A percentile compares a stretch with the other conserved stretches of the same genome.
Conservation (phyloP, 306 rosid species). For the Fragaria vesca region DNA sequence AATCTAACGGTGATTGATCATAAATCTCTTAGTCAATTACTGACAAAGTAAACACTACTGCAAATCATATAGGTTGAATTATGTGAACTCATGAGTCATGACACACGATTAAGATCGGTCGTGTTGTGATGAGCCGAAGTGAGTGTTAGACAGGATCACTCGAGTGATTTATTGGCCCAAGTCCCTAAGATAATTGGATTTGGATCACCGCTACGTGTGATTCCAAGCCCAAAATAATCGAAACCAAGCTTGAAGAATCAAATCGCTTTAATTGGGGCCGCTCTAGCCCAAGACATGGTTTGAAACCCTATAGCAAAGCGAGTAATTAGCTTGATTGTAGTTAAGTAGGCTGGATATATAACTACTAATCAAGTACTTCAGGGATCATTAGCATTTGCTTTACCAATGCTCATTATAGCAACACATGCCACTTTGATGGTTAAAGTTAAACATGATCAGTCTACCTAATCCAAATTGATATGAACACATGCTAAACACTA, state of each 20-base stretch:
- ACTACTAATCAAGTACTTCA: background rate
- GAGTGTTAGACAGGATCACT: background rate
- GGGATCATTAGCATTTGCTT: slow-evolving; percentile 34
- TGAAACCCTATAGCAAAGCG: background rate
- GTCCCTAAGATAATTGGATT: background rate
- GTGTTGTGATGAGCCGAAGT: background rate
- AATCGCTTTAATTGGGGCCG: background rate
- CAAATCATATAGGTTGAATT: background rate
- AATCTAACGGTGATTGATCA: too few relatives aligned
- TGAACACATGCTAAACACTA: slow-evolving; percentile 60
- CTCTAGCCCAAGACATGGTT: background rate
- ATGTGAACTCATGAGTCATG: background rate
- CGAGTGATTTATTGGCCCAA: background rate
- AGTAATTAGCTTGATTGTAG: background rate
- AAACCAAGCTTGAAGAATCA: background rate
- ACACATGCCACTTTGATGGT: slow-evolving; percentile 33
- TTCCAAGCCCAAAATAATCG: background rate
- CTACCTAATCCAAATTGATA: slow-evolving; percentile 4
- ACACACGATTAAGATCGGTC: background rate
- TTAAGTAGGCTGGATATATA: background rate
- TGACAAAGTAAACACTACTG: too few relatives aligned
- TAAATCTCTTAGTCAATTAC: too few relatives aligned
- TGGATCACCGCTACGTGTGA: background rate
- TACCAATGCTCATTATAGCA: slow-evolving; percentile 38
- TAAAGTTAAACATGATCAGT: background rate